Percentiles rank a stretch among this genome's conserved stretches.
Evolutionary conservation across 1,284 basidiomycete genomes (phyloP).

Genomic region (Inonotus hispidus): DNA sequence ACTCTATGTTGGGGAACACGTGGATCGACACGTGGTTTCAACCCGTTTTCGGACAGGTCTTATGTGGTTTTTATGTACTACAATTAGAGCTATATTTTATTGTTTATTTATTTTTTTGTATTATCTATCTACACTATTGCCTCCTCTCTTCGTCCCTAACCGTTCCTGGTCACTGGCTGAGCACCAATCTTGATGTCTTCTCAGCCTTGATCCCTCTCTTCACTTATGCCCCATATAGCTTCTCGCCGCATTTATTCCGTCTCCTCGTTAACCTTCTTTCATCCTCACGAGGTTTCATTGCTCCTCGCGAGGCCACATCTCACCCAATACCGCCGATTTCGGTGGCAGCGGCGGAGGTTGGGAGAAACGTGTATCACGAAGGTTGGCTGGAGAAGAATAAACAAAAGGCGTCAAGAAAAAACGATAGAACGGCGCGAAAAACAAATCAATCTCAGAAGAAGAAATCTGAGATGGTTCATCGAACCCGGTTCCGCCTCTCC

Average conservation of each 20-base stretch:
- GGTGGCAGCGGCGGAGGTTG: neutral
- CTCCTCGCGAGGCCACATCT: neutral
- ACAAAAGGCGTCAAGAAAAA: neutral
- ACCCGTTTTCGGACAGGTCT: neutral
- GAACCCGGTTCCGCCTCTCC: neutral
- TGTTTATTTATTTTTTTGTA: neutral
- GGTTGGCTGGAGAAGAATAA: neutral
- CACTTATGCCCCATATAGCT: neutral
- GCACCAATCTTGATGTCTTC: neutral
- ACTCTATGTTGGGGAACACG: neutral
- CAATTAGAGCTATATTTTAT: neutral
- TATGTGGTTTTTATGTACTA: neutral
- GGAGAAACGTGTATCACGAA: neutral
- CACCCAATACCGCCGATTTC: neutral
- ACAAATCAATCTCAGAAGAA: neutral
- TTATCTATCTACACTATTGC: constrained; percentile 2
- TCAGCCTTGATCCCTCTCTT: neutral
- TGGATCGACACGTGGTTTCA: constrained; percentile 10
- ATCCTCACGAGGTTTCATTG: constrained; percentile 7
- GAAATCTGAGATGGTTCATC: neutral
- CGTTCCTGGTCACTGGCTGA: neutral
- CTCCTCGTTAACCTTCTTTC: neutral
- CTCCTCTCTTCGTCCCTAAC: neutral
- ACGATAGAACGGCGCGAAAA: neutral
- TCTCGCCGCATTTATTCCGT: neutral